Evolutionary conservation across 2,329 filamentous ascomycete genomes (phyloP), one percentile per base, ranked within the genome.

Genomic region (Diaporthe ampelina): DNA sequence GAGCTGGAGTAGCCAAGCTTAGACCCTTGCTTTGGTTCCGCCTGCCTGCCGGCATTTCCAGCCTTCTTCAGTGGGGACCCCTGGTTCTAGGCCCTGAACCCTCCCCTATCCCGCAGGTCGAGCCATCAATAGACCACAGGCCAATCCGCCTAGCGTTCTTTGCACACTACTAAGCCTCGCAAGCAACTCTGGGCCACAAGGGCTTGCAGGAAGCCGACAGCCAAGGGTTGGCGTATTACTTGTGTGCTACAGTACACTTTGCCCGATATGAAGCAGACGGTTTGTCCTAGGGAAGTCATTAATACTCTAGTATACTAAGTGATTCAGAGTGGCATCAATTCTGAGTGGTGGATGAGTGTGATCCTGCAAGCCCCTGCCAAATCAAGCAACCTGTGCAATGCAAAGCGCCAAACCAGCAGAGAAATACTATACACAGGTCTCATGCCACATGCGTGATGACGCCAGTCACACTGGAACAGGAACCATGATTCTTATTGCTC

Each of bases 1-100:
- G 63, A 68, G 48, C 63, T 68, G 63, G 63, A 68, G 63, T 52
- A 67, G 63, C 63, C 63, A 68, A 54, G 63, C 63, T 68, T 10
- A 26, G 32, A 68, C 48, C 63, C 63, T 11, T 40, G 63, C 48
- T 40, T 15, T 21, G 48, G 63, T 68, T 54, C 63, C 48, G 61
- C 63, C 63, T 68, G 63, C 63, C 63, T 68, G 63, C 63, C 63
- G 63, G 32, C 32, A 52, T 26, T 40, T 54, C 32, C 63, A 68
- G 63, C 63, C 63, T 68, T 68, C 63, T 68, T 54, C 48, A 68
- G 63, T 40, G 63, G 63, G 63, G 63, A 52, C 26, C 48, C 48
- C 63, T 37, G 29, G 63, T 40, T 68, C 63, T 68, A 68, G 63
- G 63, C 63, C 63, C 45, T 21, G 45, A 40, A n/a, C 21, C 48